Base-by-base conservation (phyloP, 176 grass and related monocot species). In the Ampelocalamus luodianensis region DNA sequence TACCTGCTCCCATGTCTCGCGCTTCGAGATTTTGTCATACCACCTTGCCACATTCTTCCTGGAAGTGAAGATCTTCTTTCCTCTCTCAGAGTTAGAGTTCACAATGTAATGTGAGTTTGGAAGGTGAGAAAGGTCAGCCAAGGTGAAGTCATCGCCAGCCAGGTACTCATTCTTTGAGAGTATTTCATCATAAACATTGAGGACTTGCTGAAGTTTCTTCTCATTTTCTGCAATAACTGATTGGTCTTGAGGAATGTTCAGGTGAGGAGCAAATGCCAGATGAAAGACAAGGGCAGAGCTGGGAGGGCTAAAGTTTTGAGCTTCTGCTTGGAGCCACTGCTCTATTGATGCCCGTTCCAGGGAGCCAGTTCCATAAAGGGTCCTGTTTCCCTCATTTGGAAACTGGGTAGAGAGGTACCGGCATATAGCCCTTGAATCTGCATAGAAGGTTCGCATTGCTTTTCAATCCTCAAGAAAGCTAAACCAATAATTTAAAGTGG, bases 271-370 rank as follows among this genome's bases (percentile, higher is more conserved):
- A 42, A 97, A 97, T 51, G 91, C 87, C 66, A 97, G 79, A 5
- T 97, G 93, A 74, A 97, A 97, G 65, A 97, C 95, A 1, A 97
- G 89, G 23, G 85, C 85, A 4, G 90, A 85, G 80, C 93, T 97
- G 18, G 90, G 89, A 62, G 92, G 92, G 5, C 75, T 81, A 6
- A 97, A 97, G 85, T 60, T 93, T 74, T 67, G 64, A 65, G 91
- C 79, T 81, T 97, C 95, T 24, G 95, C 79, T 46, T 93, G 89
- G 22, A 97, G 89, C 95, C 95, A 95, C 46, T 97, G 93, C 61
- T 95, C 95, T 63, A 97, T 92, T 6, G 91, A 88, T 27, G 93
- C 91, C 48, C 83, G 90, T 60, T 97, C 93, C 27, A 97, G 91
- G 64, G 77, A 80, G 11, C 95, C 95, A 16, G 77, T 82, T 49